Conservation (phyloP, 1,284 basidiomycete species). For the Lentinula novae-zelandiae region DNA sequence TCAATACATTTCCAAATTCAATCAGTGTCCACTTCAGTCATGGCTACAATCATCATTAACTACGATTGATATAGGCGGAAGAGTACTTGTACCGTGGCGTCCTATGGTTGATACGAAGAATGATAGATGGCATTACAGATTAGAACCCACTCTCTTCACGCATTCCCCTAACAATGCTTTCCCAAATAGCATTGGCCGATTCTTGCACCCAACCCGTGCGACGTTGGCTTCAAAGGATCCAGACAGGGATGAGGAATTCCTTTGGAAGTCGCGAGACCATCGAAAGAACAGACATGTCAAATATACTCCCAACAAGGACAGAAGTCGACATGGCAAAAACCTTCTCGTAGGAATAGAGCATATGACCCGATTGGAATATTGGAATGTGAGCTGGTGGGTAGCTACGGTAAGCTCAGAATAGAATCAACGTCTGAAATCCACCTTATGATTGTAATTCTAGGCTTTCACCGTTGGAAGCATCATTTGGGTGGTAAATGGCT, state of each 20-base stretch:
- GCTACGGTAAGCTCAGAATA: constrained; percentile 12
- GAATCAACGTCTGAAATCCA: neutral
- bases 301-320: neutral
- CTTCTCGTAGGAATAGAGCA: constrained; percentile 2
- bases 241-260: neutral
- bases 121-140: neutral
- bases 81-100: neutral
- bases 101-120: neutral
- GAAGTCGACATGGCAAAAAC: constrained; percentile 1
- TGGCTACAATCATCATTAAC: neutral
- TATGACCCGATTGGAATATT: constrained; percentile 20
- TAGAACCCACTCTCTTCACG: neutral
- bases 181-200: neutral
- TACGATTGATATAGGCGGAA: neutral
- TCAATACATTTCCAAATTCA: neutral
- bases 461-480: constrained; percentile 37
- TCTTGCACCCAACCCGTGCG: neutral
- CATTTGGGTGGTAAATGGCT: constrained; percentile 57
- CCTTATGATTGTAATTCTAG: constrained; percentile 15
- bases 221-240: neutral
- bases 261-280: constrained; percentile 8
- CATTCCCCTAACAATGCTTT: neutral
- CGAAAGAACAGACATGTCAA: constrained; percentile 9
- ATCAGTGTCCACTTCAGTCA: neutral
- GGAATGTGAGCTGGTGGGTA: constrained; percentile 24